A percentile compares a stretch with the other conserved stretches of the same genome.
Evolutionary conservation across 2,329 filamentous ascomycete species (phyloP).

Genomic region (Talaromyces amestolkiae): DNA sequence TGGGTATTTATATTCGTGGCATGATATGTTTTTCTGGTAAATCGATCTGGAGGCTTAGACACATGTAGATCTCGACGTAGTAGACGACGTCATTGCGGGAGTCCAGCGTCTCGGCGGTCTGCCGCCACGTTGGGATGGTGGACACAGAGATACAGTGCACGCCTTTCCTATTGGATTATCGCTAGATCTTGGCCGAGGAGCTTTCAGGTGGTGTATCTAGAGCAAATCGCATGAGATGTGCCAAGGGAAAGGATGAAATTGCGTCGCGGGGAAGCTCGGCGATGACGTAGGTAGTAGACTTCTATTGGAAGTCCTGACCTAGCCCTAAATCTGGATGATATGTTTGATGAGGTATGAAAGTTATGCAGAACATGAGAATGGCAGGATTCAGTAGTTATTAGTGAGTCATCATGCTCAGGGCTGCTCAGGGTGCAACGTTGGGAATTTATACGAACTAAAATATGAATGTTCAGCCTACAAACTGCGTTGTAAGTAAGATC

Average conservation of each 20-base stretch:
- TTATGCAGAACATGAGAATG: background rate
- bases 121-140: background rate
- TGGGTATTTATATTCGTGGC: background rate
- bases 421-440: background rate
- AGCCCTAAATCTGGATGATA: slow-evolving; percentile 1
- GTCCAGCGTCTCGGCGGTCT: background rate
- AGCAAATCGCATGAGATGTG: background rate
- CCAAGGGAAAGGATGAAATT: too few relatives aligned
- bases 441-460: background rate
- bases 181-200: background rate
- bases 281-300: background rate
- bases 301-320: background rate
- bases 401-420: too few relatives aligned
- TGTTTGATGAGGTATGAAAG: background rate
- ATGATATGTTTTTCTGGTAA: background rate
- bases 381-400: too few relatives aligned
- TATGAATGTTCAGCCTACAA: too few relatives aligned
- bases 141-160: background rate
- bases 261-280: background rate
- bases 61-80: background rate
- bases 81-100: slow-evolving; percentile 12
- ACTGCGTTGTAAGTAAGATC: background rate
- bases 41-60: background rate
- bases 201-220: background rate
- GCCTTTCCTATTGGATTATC: background rate